Evolutionary conservation across 805 yeast genomes (phyloP).

Genomic region (Ogataea populi-albae): DNA sequence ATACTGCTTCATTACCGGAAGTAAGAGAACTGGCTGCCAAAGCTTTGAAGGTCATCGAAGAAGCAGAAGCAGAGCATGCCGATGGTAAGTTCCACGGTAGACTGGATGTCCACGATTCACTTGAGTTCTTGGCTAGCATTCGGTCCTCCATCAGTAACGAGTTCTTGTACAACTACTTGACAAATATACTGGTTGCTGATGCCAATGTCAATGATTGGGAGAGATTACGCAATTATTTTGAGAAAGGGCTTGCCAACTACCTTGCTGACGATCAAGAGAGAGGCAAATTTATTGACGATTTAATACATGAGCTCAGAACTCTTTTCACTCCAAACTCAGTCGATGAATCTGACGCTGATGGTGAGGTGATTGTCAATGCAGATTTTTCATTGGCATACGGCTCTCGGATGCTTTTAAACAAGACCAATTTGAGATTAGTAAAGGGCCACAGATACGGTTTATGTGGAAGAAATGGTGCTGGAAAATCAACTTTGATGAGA

Average conservation of each 20-base stretch:
- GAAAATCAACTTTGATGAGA: conserved; percentile 96
- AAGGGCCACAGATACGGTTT: conserved; percentile 97
- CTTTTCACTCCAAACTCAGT: conserved; percentile 53
- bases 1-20: conserved; percentile 92
- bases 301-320: conserved; percentile 49
- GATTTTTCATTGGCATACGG: conserved; percentile 97
- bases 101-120: conserved; percentile 54
- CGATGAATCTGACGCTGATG: conserved; percentile 68
- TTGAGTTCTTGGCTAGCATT: conserved; percentile 37
- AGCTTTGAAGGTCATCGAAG: conserved; percentile 77
- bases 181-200: conserved; percentile 53
- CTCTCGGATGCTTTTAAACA: conserved; percentile 92
- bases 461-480: conserved; percentile 98
- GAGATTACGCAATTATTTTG: conserved; percentile 55
- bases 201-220: conserved; percentile 75
- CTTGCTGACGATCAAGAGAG: conserved; percentile 32
- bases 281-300: conserved; percentile 39
- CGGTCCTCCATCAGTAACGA: conserved; percentile 35
- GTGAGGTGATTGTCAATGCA: conserved; percentile 87
- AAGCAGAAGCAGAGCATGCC: conserved; percentile 67
- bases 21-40: conserved; percentile 90
- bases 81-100: conserved; percentile 79
- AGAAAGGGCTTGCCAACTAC: conserved; percentile 36
- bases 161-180: conserved; percentile 45
- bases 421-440: conserved; percentile 79